Evolutionary conservation across 306 rosid genomes (phyloP).

Genomic region (Prunus mume): DNA sequence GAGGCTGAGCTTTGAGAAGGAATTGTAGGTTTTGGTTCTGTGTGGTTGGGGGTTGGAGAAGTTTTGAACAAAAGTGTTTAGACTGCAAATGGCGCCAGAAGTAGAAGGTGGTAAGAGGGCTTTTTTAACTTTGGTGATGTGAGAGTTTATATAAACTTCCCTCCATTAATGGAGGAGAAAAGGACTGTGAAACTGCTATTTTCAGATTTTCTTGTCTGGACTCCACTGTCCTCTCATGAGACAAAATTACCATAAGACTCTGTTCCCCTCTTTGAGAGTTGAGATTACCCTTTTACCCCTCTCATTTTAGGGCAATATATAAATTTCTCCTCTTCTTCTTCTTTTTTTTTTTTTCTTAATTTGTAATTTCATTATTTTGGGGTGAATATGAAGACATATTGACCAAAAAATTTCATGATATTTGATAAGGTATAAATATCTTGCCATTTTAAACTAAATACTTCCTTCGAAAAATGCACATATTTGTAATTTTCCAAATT

Average conservation of each 20-base stretch:
- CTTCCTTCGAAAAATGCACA: neutral
- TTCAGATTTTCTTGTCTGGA: conserved; percentile 42
- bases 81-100: conserved; percentile 77
- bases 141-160: conserved; percentile 37
- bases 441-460: neutral
- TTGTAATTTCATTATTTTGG: neutral
- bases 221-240: conserved; percentile 24
- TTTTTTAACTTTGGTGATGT: conserved; percentile 24
- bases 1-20: neutral
- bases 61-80: conserved; percentile 42
- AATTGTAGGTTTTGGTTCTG: neutral
- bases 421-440: neutral
- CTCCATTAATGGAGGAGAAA: conserved; percentile 69
- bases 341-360: too few species aligned
- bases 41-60: conserved; percentile 14
- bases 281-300: conserved; percentile 5
- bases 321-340: neutral
- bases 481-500: neutral
- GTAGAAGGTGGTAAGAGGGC: conserved; percentile 14
- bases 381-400: neutral
- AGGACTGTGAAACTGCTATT: conserved; percentile 35
- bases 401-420: neutral
- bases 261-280: neutral
- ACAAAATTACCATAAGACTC: neutral
- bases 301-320: neutral